These are phyloP conservation scores for Scleromitrula shiraiana DNA, from an alignment of 2,329 filamentous ascomycete species.

Conservation along the genomic window DNA sequence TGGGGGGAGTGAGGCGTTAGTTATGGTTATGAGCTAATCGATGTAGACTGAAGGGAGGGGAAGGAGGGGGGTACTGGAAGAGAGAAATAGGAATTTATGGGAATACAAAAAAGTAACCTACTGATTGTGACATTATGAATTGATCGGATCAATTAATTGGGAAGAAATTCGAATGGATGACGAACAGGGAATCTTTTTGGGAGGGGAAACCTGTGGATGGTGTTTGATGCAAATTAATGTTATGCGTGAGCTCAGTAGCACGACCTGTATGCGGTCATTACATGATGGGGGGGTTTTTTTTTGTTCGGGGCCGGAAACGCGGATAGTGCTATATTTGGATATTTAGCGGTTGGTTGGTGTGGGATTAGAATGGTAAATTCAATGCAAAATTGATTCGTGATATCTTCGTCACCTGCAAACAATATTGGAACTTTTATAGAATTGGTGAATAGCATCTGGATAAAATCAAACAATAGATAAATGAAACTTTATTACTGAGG, in stretches of 20 bases:
- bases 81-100: too few relatives aligned
- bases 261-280: conserved; percentile 6
- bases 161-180: not conserved
- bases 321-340: conserved; percentile 2
- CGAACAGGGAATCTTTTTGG: not conserved
- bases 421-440: too few relatives aligned
- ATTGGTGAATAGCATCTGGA: too few relatives aligned
- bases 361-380: too few relatives aligned
- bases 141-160: not conserved
- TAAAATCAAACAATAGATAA: too few relatives aligned
- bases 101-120: conserved; percentile 11
- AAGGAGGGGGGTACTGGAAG: too few relatives aligned
- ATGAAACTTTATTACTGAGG: too few relatives aligned
- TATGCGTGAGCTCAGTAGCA: too few relatives aligned
- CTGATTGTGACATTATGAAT: conserved; percentile 26
- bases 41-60: not conserved
- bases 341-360: not conserved
- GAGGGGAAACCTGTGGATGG: not conserved
- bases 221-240: conserved; percentile 3
- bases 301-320: not conserved
- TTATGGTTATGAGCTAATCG: not conserved
- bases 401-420: too few relatives aligned
- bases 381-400: too few relatives aligned
- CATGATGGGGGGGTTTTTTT: too few relatives aligned
- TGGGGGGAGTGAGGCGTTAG: not conserved